phyloP scores from a whole-genome alignment of 192 early-diverging fungal species.

The Coemansia sp. region DNA sequence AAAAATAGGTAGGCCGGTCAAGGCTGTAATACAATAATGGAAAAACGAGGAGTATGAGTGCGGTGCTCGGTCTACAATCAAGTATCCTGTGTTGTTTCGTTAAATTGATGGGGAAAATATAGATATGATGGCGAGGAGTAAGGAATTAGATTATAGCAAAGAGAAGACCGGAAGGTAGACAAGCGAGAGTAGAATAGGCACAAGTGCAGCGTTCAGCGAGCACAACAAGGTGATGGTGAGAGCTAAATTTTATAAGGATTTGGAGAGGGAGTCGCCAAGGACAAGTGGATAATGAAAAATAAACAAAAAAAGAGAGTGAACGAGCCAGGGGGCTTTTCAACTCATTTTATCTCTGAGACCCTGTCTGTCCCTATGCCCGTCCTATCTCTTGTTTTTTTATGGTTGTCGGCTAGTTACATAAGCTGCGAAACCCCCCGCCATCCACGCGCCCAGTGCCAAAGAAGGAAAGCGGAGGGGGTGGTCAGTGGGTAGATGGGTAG shows the following conservation, averaged over 20 bases:
- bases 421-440: not conserved
- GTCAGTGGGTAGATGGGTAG: not conserved
- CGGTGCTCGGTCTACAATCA: not conserved
- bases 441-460: conserved; percentile 6
- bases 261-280: not conserved
- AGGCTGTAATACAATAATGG: not conserved
- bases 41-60: not conserved
- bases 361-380: conserved; percentile 4
- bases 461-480: conserved; percentile 6
- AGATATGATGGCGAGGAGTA: not conserved
- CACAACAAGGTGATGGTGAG: not conserved
- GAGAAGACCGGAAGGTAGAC: not conserved
- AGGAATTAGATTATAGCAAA: not conserved
- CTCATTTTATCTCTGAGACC: conserved; percentile 4
- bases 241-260: not conserved
- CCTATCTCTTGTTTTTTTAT: not conserved
- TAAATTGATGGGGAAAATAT: not conserved
- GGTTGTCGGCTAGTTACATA: conserved; percentile 1
- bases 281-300: not conserved
- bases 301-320: not conserved
- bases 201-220: not conserved
- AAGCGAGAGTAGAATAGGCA: not conserved
- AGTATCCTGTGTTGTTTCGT: not conserved
- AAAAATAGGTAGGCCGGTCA: not conserved
- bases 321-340: not conserved